Base-by-base conservation (phyloP, 441 rosid genomes). In the Corymbia citriodora region DNA sequence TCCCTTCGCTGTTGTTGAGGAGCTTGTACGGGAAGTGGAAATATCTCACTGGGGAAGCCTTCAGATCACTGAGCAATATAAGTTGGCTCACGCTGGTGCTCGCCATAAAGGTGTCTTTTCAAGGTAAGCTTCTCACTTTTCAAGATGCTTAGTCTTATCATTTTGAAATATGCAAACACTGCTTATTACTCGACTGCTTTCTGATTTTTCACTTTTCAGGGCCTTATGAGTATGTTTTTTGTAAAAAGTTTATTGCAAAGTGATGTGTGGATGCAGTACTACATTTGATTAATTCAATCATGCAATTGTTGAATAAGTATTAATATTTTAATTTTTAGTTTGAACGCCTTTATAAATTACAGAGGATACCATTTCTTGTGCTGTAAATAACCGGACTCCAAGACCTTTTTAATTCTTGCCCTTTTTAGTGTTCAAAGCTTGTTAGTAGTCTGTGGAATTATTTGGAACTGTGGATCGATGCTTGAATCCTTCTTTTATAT, bases 1-100 rank as follows among this genome's bases (percentile, higher is more conserved):
- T 93, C 99, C 99, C 50, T 98, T 98, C 93, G 97, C 99, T 87
- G 98, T 98, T 92, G 99, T 98, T 89, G 99, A 97, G 96, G 99
- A 98, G 94, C 99, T 98, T 90, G 97, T 95, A 53, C 96, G 99
- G 55, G 99, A 97, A 91, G 93, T 98, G 83, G 99, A 98, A 93
- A 94, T 98, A 93, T 98, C 99, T 89, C 99, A 98, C 92, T 98
- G 99, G 99, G 99, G 99, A 74, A 98, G 93, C 92, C 83, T 98
- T 93, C 99, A 97, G 94, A 89, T 98, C 68, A 98, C 99, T 55
- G 99, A 98, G 93, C 96, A 94, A 48, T 98, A 97, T 93, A 95
- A 89, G 90, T 93, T 98, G 96, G 96, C 93, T 92, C 99, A 97
- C 88, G 98, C 96, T 18, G 99, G 99, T 92, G 99, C 99, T 50